Base-by-base conservation (phyloP, 495 filamentous ascomycete species). In the Neurospora hispaniola region DNA sequence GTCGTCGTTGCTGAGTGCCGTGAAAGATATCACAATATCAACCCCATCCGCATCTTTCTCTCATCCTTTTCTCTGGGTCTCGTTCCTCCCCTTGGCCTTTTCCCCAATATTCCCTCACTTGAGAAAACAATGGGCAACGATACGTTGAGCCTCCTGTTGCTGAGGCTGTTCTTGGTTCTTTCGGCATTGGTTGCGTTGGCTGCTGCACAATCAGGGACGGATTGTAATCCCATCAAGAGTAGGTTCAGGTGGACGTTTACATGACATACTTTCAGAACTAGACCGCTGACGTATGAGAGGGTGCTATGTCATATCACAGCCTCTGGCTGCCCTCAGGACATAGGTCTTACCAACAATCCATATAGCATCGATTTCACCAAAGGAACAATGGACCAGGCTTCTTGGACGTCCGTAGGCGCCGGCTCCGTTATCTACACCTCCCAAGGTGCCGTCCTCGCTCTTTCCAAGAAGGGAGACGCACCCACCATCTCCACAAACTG, bases 401-500 rank as follows among this genome's bases (percentile, higher is more conserved):
- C 94, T 80, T 89, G 87, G n/a, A 77, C 86, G 8, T 83, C 86
- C 35, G 89, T 89, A 73, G 87, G 83, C 71, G 85, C 89, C 42
- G 75, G 73, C 23, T 84, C 80, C 16, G 81, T 90, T 46, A 84
- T 76, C 20, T 88, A 90, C 41, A 91, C 90, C 74, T 85, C 84
- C 73, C 84, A 85, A 1, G 94, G 94, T 11, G 92, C 87, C 18
- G 85, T 82, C 9, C 93, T 97, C 81, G 91, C 90, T 20, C 89
- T 97, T 72, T 83, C 87, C 70, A 87, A 91, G 76, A 82, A 88
- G 74, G 90, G 90, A 7, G 91, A 97, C 76, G 87, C 91, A 14
- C 94, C 94, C 3, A 89, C 93, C 70, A 84, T 97, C 73, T 85
- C 85, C 73, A 83, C 81, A 73, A 86, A 81, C 73, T 91, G 91